Evolutionary conservation across 1,139 yeast genomes (phyloP).

Genomic region (Kazachstania sp.): DNA sequence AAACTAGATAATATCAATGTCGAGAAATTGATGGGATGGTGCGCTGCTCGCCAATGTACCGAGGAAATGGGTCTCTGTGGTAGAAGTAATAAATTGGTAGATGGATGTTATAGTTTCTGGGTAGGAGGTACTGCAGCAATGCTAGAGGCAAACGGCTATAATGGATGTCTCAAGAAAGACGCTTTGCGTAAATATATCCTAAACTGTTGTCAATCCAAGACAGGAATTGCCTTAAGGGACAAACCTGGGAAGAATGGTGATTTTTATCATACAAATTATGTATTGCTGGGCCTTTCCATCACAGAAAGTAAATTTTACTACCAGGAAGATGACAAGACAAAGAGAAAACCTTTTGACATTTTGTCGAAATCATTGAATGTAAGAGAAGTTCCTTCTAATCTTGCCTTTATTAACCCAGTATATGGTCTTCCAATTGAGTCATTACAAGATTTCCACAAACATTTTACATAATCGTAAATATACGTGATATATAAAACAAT

Average conservation of each 20-base stretch:
- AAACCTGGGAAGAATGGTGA: slow-evolving; percentile 81
- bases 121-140: slow-evolving; percentile 74
- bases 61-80: slow-evolving; percentile 86
- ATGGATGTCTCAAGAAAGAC: too few relatives aligned
- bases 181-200: slow-evolving; percentile 66
- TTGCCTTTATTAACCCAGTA: slow-evolving; percentile 49
- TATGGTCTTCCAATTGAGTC: slow-evolving; percentile 47
- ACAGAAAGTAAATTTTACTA: slow-evolving; percentile 46
- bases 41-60: slow-evolving; percentile 54
- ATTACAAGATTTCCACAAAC: slow-evolving; percentile 10
- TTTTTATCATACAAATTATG: slow-evolving; percentile 85
- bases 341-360: slow-evolving; percentile 2
- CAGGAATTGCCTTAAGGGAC: slow-evolving; percentile 70
- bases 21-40: slow-evolving; percentile 51
- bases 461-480: slow-evolving; percentile 11
- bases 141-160: slow-evolving; percentile 31
- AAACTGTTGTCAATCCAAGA: slow-evolving; percentile 57
- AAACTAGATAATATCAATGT: slow-evolving; percentile 34
- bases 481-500: too few relatives aligned
- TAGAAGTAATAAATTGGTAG: slow-evolving; percentile 85
- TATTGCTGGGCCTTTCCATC: slow-evolving; percentile 65
- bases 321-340: slow-evolving; percentile 2
- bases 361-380: slow-evolving; percentile 11
- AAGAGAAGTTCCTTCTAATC: slow-evolving; percentile 9
- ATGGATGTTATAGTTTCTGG: slow-evolving; percentile 96